These are phyloP conservation scores for Ramaria sp. DNA, from an alignment of 768 basidiomycete genomes.

Conservation along the genomic window DNA sequence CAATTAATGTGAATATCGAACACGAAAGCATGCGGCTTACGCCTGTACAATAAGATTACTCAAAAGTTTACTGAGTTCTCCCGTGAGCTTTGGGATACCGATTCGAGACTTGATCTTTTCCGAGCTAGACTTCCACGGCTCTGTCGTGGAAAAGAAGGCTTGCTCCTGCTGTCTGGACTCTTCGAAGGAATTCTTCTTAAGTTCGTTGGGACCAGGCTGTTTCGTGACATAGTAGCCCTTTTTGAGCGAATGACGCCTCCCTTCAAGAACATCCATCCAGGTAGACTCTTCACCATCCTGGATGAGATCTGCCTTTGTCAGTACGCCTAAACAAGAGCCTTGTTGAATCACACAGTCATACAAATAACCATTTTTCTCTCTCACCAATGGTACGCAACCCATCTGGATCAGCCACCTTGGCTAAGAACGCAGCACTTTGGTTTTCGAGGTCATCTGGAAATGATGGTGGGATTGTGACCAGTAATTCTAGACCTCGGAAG, in stretches of 20 bases:
- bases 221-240: constrained; percentile 2
- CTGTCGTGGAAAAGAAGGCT: background rate
- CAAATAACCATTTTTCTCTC: too few species aligned
- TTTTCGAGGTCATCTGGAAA: constrained; percentile 4
- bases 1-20: background rate
- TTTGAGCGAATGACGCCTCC: background rate
- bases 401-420: background rate
- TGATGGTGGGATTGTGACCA: background rate
- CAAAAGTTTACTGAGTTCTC: background rate
- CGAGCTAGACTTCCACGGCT: background rate
- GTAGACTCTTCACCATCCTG: background rate
- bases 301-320: background rate
- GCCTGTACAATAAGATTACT: background rate
- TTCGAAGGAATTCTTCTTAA: background rate
- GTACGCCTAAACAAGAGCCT: background rate
- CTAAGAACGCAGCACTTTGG: constrained; percentile 5
- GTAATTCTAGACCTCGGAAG: background rate
- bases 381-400: constrained; percentile 5
- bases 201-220: background rate
- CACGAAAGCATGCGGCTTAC: background rate
- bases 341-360: constrained; percentile 11
- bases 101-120: background rate
- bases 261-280: background rate
- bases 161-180: background rate
- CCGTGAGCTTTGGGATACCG: background rate